These are phyloP conservation scores for Penicillium sclerotigenum DNA, from an alignment of 2,329 filamentous ascomycete genomes.

Conservation along the genomic window DNA sequence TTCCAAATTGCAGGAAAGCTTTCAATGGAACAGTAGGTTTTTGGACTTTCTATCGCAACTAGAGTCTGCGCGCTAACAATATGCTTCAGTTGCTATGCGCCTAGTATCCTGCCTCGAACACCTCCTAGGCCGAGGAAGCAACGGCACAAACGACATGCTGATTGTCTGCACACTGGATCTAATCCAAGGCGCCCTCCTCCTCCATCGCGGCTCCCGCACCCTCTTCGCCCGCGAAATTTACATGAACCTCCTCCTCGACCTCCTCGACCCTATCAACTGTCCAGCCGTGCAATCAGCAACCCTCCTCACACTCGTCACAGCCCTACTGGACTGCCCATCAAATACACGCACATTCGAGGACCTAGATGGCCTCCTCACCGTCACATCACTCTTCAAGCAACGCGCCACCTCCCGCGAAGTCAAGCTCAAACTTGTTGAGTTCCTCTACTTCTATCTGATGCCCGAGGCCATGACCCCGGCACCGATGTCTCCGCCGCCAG, in stretches of 20 bases:
- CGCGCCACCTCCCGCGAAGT: conserved; percentile 81
- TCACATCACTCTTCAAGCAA: conserved; percentile 90
- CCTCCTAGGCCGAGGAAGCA: conserved; percentile 74
- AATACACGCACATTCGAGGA: conserved; percentile 91
- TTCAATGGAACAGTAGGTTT: conserved; percentile 80
- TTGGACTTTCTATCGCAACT: conserved; percentile 11
- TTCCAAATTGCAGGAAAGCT: conserved; percentile 93
- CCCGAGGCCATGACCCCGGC: conserved; percentile 64
- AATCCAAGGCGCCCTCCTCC: conserved; percentile 79
- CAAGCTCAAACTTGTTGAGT: conserved; percentile 94
- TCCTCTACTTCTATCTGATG: conserved; percentile 98
- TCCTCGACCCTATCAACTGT: conserved; percentile 88
- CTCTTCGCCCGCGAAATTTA: conserved; percentile 86
- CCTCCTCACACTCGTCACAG: conserved; percentile 83
- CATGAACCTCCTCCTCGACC: conserved; percentile 95
- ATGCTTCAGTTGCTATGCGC: conserved; percentile 66
- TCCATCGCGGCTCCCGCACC: conserved; percentile 84
- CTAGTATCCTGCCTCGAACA: conserved; percentile 82
- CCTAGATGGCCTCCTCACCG: conserved; percentile 84
- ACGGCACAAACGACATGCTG: conserved; percentile 80
- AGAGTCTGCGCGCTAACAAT: conserved; percentile 1
- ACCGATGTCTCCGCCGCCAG: conserved; percentile 41
- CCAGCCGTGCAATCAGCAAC: conserved; percentile 88
- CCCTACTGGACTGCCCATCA: conserved; percentile 76
- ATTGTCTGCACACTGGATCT: conserved; percentile 85